Base-by-base conservation (phyloP, 139 green algal genomes). In the Zygnema cylindricum region DNA sequence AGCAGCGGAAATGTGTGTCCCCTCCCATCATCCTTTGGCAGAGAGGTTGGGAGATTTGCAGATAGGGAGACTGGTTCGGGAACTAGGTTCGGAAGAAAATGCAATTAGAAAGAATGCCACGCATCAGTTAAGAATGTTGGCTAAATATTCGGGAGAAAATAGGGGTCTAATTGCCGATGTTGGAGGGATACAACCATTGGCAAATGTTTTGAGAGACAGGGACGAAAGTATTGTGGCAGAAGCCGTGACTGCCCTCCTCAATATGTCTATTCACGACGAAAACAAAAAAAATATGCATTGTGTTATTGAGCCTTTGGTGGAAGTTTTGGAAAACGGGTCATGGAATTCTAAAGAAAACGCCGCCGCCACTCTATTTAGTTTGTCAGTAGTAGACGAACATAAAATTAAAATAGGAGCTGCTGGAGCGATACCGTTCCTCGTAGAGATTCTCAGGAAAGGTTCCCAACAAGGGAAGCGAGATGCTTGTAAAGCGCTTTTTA, bases 211-310 rank as follows among this genome's bases (percentile, higher is more conserved):
- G 30, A 73, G 35, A 30, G 43, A 43, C 25, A 35, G 36, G 2
- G 79, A 89, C 54, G 38, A 41, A n/a, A 41, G 35, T 30, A 55
- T 76, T 40, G 33, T 38, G 25, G 43, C 85, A 1, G 43, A 89
- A 39, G 84, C 54, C 2, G 77, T 89, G 25, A 89, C 33, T 39
- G 75, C 84, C 7, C 77, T 89, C 2, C 43, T 89, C 3, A 89
- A 89, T 33, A 22, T 89, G 2, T 89, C 84, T 23, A 89, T 89
- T 32, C 85, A 82, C 79, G 33, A 77, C n/a, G 39, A 32, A 32
- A 91, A 91, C 81, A 91, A 91, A 81, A 40, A 40, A n/a, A 79
- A n/a, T 23, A 88, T 90, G 49, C 69, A 49, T 33, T 76, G 85
- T 35, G 85, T 40, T 25, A 87, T 90, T 43, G 77, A 90, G 33